phyloP scores from a whole-genome alignment of 805 yeast species.

The Clavispora santaluciae region DNA sequence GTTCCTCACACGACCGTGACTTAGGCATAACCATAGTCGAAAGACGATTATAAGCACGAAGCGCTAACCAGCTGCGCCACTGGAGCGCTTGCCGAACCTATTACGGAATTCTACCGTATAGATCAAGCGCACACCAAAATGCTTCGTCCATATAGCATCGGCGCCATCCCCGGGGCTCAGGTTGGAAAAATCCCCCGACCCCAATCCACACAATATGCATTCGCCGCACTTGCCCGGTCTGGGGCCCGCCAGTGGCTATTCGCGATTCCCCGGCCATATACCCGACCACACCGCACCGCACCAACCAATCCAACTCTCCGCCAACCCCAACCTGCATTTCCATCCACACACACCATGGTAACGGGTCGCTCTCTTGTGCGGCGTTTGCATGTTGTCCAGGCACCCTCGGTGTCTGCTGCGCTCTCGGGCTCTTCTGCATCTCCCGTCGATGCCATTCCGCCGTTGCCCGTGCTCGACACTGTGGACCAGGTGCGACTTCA shows the following conservation, averaged over 20 bases:
- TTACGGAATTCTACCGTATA: neutral
- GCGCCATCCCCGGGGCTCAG: no score
- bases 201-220: no score
- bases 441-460: neutral
- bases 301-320: no score
- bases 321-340: no score
- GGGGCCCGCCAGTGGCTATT: neutral
- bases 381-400: neutral
- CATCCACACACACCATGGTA: neutral
- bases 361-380: neutral
- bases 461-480: conserved; percentile 2
- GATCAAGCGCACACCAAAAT: no score
- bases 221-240: no score
- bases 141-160: no score
- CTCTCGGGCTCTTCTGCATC: neutral
- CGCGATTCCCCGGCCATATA: neutral
- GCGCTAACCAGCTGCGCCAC: conserved; percentile 53
- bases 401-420: neutral
- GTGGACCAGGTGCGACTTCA: conserved; percentile 21
- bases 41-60: conserved; percentile 44
- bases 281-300: no score
- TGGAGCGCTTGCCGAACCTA: conserved; percentile 28
- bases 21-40: conserved; percentile 42
- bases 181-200: no score
- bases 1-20: conserved; percentile 53